phyloP scores from a whole-genome alignment of 306 rosid species.

The Dalbergia cochinchinensis region DNA sequence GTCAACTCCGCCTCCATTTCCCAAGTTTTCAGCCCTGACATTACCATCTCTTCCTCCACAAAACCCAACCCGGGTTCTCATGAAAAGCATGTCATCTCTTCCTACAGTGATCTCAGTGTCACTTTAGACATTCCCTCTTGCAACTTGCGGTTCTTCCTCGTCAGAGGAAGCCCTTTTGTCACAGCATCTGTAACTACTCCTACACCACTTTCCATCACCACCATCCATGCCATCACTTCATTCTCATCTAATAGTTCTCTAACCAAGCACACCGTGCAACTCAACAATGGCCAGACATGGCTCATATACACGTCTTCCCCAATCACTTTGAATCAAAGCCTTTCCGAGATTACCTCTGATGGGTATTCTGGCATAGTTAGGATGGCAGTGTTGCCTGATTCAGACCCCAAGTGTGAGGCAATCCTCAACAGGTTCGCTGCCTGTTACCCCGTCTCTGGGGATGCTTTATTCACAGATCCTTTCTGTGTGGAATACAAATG shows the following conservation, averaged over 20 bases:
- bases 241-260: conserved; percentile 55
- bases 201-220: conserved; percentile 70
- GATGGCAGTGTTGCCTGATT: conserved; percentile 65
- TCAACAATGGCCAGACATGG: conserved; percentile 91
- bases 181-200: conserved; percentile 63
- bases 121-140: conserved; percentile 79
- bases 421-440: conserved; percentile 69
- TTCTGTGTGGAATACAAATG: conserved; percentile 73
- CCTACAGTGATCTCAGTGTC: conserved; percentile 75
- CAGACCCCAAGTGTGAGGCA: conserved; percentile 49
- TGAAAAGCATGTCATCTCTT: conserved; percentile 63
- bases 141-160: conserved; percentile 70
- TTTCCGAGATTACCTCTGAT: conserved; percentile 62
- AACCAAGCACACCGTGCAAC: conserved; percentile 64
- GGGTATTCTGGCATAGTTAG: conserved; percentile 75
- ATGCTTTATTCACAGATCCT: conserved; percentile 62
- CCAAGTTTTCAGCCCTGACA: conserved; percentile 73
- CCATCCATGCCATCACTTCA: conserved; percentile 71
- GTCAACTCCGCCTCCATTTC: conserved; percentile 51
- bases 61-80: conserved; percentile 30
- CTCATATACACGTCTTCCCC: conserved; percentile 70
- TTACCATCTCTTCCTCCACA: conserved; percentile 63
- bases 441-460: conserved; percentile 84
- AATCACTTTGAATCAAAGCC: conserved; percentile 50
- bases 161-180: conserved; percentile 92